phyloP scores from a whole-genome alignment of 2,329 filamentous ascomycete species.

The Hypoxylon rubiginosum region DNA sequence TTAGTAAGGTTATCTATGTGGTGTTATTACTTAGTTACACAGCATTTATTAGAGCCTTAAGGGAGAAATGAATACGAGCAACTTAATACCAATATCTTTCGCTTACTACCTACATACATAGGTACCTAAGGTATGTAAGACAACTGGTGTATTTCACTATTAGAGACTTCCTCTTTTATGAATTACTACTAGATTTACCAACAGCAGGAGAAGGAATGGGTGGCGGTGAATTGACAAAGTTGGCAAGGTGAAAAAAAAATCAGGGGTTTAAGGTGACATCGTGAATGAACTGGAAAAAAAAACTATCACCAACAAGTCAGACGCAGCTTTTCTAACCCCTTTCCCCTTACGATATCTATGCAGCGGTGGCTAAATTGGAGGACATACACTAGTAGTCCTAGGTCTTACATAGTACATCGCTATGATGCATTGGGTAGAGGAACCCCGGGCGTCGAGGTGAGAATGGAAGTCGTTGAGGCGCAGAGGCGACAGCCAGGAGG shows the following conservation, averaged over 20 bases:
- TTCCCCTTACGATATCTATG: neutral
- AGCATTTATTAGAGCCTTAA: too few relatives aligned
- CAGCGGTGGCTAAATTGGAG: neutral
- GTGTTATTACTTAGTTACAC: neutral
- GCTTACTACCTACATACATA: too few relatives aligned
- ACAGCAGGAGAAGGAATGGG: neutral
- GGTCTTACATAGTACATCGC: neutral
- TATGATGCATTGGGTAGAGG: neutral
- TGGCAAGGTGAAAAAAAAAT: conserved; percentile 1
- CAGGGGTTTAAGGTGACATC: conserved; percentile 7
- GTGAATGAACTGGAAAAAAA: neutral
- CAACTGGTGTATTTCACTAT: neutral
- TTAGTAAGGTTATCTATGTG: neutral
- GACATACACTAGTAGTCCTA: neutral
- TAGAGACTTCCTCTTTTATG: neutral
- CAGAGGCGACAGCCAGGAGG: conserved; percentile 7
- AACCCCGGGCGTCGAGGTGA: neutral
- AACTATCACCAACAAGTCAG: neutral
- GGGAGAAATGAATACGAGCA: neutral
- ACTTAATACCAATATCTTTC: neutral
- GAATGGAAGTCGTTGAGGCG: conserved; percentile 6
- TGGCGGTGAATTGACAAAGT: conserved; percentile 1
- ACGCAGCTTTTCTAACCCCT: neutral
- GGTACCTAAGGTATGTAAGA: too few relatives aligned
- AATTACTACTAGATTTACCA: neutral